Base-by-base conservation (phyloP, 1,284 basidiomycete genomes). In the Anthracocystis setariae region DNA sequence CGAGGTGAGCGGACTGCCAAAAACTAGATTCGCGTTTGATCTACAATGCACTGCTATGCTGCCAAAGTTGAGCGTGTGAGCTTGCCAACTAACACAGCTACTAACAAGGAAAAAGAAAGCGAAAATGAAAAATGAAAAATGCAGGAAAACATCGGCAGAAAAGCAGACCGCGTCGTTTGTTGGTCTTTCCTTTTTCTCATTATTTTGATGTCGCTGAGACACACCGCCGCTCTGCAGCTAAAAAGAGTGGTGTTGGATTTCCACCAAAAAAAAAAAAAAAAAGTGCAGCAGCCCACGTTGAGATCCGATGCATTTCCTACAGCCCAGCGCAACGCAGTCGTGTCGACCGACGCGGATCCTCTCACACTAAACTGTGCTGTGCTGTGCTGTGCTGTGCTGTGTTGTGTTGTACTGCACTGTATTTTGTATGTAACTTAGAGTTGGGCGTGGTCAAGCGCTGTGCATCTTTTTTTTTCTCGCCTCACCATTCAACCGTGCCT, bases 1-100 rank as follows among this genome's bases (percentile, higher is more conserved):
- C n/a, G n/a, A n/a, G n/a, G n/a, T n/a, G 46, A 56, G 35, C 60
- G 53, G 53, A 64, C 54, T 53, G 46, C 27, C 45, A 64, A 53
- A 32, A 37, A n/a, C n/a, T n/a, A n/a, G n/a, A n/a, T 37, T n/a
- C 15, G 10, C 18, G 9, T 18, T 8, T 32, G 20, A 20, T 45
- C 44, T 20, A 32, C 27, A 20, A 4, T 32, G 32, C 32, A 32
- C 46, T 46, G 33, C 21, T 20, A 18, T 10, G 29, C 29, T 20
- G 46, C 46, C 29, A 21, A 18, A n/a, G 4, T 33, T 24, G 24
- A 35, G 29, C 23, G 47, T 50, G 51, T 32, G 43, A 44, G 42
- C 21, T 29, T 54, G 51, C 50, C 52, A 46, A 54, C 46, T 54
- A 60, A 61, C 51, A 61, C 40, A 23, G 37, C 24, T 25, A 54